phyloP scores from a whole-genome alignment of 805 yeast genomes.

The Sugiyamaella mastotermitis region DNA sequence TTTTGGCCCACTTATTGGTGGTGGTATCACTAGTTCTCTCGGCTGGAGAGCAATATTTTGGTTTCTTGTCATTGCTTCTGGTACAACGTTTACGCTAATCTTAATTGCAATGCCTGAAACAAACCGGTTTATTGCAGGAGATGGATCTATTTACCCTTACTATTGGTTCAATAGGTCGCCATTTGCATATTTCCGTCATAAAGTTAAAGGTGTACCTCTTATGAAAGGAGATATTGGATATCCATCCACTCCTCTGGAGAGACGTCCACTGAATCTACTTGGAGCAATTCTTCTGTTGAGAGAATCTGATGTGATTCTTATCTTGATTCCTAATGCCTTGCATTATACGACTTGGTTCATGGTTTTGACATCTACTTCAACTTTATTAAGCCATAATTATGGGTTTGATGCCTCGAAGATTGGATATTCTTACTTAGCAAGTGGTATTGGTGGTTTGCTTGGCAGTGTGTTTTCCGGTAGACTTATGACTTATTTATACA shows the following conservation, averaged over 20 bases:
- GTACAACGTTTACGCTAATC: slow-evolving; percentile 32
- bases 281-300: slow-evolving; percentile 9
- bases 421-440: slow-evolving; percentile 69
- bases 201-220: slow-evolving; percentile 21
- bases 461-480: slow-evolving; percentile 63
- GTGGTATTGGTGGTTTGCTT: slow-evolving; percentile 58
- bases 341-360: slow-evolving; percentile 68
- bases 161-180: slow-evolving; percentile 22
- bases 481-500: slow-evolving; percentile 43
- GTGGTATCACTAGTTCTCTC: slow-evolving; percentile 39
- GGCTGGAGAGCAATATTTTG: slow-evolving; percentile 66
- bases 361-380: slow-evolving; percentile 49
- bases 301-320: slow-evolving; percentile 35
- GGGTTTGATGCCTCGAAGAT: slow-evolving; percentile 47
- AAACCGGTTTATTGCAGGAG: slow-evolving; percentile 62
- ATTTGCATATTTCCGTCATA: slow-evolving; percentile 18
- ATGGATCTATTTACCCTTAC: slow-evolving; percentile 56
- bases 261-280: slow-evolving; percentile 50
- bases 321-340: slow-evolving; percentile 53
- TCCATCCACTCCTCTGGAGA: slow-evolving; percentile 44
- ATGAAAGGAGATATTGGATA: slow-evolving; percentile 16
- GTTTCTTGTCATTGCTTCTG: slow-evolving; percentile 65
- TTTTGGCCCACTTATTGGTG: slow-evolving; percentile 69
- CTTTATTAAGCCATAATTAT: slow-evolving; percentile 46
- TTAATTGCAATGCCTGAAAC: slow-evolving; percentile 65